Base-by-base conservation (phyloP, 257 asterid species). In the Eucommia ulmoides region DNA sequence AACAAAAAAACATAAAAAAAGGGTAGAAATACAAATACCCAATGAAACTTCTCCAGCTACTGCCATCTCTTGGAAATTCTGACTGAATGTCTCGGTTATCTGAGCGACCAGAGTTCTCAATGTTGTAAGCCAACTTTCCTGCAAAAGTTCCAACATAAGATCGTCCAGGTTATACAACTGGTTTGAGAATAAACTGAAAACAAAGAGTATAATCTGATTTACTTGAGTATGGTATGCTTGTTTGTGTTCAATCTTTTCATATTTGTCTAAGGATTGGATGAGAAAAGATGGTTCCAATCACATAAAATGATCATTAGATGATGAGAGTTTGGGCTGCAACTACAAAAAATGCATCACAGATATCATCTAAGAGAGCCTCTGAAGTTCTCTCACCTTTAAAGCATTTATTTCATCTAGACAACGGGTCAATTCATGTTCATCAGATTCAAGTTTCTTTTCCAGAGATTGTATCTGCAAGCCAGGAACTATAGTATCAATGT, bases 11-110 rank as follows among this genome's bases (percentile, higher is more conserved):
- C n/a, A n/a, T n/a, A n/a, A n/a, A n/a, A n/a, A n/a, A n/a, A n/a
- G n/a, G n/a, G 56, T 18, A 56, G 59, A 22, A 35, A 38, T 45
- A 42, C 19, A 42, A 15, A 42, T 70, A 87, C 97, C 97, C 54
- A 89, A 64, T 51, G 86, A 80, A 42, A 89, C 98, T 69, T 89
- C 94, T 64, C 98, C 96, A 19, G 98, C 96, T 29, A 89, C 98
- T 53, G 98, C 98, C 98, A 89, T 89, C 73, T 89, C 96, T 78
- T 79, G 87, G 72, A 89, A 89, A 60, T 89, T 89, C 55, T 51
- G 76, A 60, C 96, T 72, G 57, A 89, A 89, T 64, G 94, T 85
- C 64, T 64, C 81, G 68, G 84, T 85, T 46, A 89, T 89, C 58
- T 81, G 82, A 56, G 55, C 55, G 55, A 89, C 98, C 19, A 89